Evolutionary conservation across 371 early-diverging fungal species (phyloP).

Genomic region (Capillidium heterosporum): DNA sequence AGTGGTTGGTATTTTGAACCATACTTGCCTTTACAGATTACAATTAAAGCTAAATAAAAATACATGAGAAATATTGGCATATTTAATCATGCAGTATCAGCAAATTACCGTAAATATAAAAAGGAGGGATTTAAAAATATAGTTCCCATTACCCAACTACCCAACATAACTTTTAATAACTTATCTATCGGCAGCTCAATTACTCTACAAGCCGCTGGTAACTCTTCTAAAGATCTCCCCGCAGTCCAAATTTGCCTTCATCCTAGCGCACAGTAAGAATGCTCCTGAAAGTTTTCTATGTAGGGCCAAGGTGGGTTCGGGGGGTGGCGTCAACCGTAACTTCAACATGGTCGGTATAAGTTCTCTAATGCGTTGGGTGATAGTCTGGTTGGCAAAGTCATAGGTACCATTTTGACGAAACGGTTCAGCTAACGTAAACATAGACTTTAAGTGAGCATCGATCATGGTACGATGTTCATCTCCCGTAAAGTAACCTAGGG

Average conservation of each 20-base stretch:
- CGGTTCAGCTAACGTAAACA: slow-evolving; percentile 74
- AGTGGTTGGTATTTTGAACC: too few relatives aligned
- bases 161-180: too few relatives aligned
- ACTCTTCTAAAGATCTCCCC: too few relatives aligned
- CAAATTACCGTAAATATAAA: too few relatives aligned
- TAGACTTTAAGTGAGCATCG: slow-evolving; percentile 74
- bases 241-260: slow-evolving; percentile 57
- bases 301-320: slow-evolving; percentile 88
- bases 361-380: slow-evolving; percentile 62
- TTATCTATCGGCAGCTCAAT: too few relatives aligned
- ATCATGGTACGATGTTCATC: slow-evolving; percentile 74
- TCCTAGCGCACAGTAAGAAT: slow-evolving; percentile 75
- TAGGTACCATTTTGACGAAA: slow-evolving; percentile 46
- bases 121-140: too few relatives aligned
- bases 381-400: slow-evolving; percentile 63
- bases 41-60: too few relatives aligned
- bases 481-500: slow-evolving; percentile 85
- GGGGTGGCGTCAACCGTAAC: slow-evolving; percentile 87
- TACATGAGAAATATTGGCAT: too few relatives aligned
- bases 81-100: too few relatives aligned
- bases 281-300: slow-evolving; percentile 90
- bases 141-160: too few relatives aligned
- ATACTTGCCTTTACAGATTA: too few relatives aligned
- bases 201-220: too few relatives aligned
- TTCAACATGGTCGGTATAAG: slow-evolving; percentile 88